Evolutionary conservation across 2,329 filamentous ascomycete genomes (phyloP).

Genomic region (Fusarium protoensiforme): DNA sequence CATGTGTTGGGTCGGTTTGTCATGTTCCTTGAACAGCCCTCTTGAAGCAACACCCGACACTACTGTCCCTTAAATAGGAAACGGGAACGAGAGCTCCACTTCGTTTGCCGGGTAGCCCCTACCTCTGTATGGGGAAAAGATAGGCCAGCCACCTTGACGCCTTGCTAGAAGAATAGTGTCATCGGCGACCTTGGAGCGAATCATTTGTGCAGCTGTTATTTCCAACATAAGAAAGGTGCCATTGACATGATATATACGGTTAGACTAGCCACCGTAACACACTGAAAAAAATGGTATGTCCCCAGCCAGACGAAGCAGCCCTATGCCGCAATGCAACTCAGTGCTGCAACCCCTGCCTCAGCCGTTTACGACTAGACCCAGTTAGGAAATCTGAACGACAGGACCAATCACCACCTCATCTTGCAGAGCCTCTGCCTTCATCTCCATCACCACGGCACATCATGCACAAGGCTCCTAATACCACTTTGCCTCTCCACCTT

Average conservation of each 20-base stretch:
- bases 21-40: neutral
- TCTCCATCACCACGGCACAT: neutral
- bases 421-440: neutral
- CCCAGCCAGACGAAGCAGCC: neutral
- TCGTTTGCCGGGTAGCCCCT: neutral
- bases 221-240: neutral
- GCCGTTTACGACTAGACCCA: neutral
- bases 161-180: neutral
- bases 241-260: neutral
- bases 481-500: neutral
- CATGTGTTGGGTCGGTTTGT: neutral
- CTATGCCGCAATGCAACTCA: neutral
- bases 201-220: neutral
- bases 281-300: neutral
- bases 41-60: neutral
- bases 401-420: neutral
- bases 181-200: neutral
- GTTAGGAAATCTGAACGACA: neutral
- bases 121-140: neutral
- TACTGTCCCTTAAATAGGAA: neutral
- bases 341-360: neutral
- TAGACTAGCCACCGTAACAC: neutral
- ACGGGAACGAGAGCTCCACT: neutral
- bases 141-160: neutral
- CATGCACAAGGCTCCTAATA: neutral